Conservation (phyloP, 2,329 filamentous ascomycete genomes). For the Monosporascus ibericus region DNA sequence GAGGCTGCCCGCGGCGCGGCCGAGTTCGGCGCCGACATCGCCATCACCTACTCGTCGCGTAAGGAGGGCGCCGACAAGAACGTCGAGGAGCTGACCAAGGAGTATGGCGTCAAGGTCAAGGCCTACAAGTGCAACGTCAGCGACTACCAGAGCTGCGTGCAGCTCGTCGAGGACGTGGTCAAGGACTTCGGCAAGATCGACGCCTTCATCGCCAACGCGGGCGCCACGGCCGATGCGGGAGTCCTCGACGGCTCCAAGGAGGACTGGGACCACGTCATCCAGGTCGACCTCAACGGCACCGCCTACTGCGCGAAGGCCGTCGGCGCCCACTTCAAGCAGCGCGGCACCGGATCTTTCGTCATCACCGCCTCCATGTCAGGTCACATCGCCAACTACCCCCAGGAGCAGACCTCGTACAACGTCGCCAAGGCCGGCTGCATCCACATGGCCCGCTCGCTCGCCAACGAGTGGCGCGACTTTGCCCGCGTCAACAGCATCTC, state of each 20-base stretch:
- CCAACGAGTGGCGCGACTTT: constrained; percentile 59
- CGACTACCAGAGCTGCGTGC: constrained; percentile 44
- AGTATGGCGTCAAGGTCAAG: constrained; percentile 63
- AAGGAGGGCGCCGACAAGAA: constrained; percentile 63
- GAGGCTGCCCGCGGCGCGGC: constrained; percentile 63
- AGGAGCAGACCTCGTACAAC: constrained; percentile 57
- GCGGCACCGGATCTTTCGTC: constrained; percentile 56
- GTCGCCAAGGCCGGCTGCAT: constrained; percentile 48
- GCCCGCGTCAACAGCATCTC: constrained; percentile 56
- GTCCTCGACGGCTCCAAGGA: constrained; percentile 49
- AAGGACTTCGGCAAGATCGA: constrained; percentile 70
- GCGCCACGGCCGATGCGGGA: constrained; percentile 50
- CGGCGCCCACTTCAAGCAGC: constrained; percentile 52
- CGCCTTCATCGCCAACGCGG: constrained; percentile 69
- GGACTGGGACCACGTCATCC: constrained; percentile 54
- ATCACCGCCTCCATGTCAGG: constrained; percentile 62
- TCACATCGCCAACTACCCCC: constrained; percentile 60
- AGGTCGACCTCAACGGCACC: constrained; percentile 56
- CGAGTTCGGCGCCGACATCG: constrained; percentile 65
- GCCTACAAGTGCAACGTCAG: constrained; percentile 55
- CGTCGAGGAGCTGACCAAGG: constrained; percentile 55
- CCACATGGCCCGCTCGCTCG: constrained; percentile 34
- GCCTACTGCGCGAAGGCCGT: constrained; percentile 60
- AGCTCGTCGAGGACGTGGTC: constrained; percentile 56
- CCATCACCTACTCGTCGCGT: constrained; percentile 66